Evolutionary conservation across 805 yeast species (phyloP).

Genomic region (Torulaspora microellipsoides): DNA sequence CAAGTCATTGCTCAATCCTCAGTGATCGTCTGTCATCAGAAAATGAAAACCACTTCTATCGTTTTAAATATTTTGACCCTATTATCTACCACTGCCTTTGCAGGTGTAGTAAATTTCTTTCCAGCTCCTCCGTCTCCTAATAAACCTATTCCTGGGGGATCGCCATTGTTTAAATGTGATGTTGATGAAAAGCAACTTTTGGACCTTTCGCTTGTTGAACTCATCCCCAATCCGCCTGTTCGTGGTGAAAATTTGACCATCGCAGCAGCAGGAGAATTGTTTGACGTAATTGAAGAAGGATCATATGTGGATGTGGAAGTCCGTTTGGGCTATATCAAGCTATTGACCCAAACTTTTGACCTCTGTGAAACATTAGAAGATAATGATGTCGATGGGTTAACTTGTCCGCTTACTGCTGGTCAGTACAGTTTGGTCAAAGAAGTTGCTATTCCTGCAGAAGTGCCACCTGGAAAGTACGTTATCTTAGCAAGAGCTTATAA

Average conservation of each 20-base stretch:
- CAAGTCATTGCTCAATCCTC: no score
- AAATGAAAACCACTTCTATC: constrained; percentile 1
- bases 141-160: constrained; percentile 83
- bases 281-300: constrained; percentile 63
- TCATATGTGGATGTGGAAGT: constrained; percentile 95
- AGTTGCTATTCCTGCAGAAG: constrained; percentile 84
- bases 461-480: constrained; percentile 90
- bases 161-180: constrained; percentile 82
- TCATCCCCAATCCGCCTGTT: constrained; percentile 83
- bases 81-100: constrained; percentile 5
- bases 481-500: constrained; percentile 90
- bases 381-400: constrained; percentile 55
- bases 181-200: constrained; percentile 57
- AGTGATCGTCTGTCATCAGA: not conserved
- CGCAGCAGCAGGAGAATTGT: constrained; percentile 62
- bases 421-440: constrained; percentile 57
- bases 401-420: constrained; percentile 79
- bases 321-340: constrained; percentile 83
- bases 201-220: constrained; percentile 50
- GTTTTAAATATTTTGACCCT: constrained; percentile 5
- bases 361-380: constrained; percentile 82
- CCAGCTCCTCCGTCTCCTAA: constrained; percentile 18
- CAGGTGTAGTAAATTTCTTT: constrained; percentile 12
- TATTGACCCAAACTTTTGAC: constrained; percentile 86
- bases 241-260: constrained; percentile 83